phyloP scores from a whole-genome alignment of 2,329 filamentous ascomycete genomes.

The Aspergillus alliaceus region DNA sequence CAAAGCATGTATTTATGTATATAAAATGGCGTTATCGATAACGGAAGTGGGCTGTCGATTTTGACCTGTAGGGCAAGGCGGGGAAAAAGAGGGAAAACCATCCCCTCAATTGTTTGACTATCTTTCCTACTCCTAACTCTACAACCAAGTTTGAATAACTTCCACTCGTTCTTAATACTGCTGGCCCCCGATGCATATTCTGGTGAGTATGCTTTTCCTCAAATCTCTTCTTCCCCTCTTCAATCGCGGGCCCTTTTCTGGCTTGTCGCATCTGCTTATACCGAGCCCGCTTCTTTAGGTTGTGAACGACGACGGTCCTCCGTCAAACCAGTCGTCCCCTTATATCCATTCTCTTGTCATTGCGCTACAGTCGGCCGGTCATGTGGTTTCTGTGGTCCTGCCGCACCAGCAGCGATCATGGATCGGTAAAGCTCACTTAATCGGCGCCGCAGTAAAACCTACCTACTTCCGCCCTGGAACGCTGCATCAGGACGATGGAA shows the following conservation, averaged over 20 bases:
- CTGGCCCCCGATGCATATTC: slow-evolving; percentile 48
- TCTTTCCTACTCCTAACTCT: slow-evolving; percentile 8
- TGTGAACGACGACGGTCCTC: slow-evolving; percentile 76
- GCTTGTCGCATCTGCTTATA: slow-evolving; percentile 4
- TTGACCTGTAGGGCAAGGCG: slow-evolving; percentile 9
- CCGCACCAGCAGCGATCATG: slow-evolving; percentile 91
- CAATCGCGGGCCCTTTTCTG: background rate
- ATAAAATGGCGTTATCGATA: slow-evolving; percentile 19
- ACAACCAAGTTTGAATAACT: background rate
- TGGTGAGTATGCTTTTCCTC: slow-evolving; percentile 38
- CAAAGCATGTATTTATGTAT: background rate
- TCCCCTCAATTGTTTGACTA: slow-evolving; percentile 2
- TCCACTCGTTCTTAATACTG: background rate
- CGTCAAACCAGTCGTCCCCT: slow-evolving; percentile 73
- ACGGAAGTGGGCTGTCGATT: slow-evolving; percentile 15
- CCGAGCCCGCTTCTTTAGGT: slow-evolving; percentile 31
- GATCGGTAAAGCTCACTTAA: slow-evolving; percentile 98
- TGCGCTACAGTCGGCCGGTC: slow-evolving; percentile 71
- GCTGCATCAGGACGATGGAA: slow-evolving; percentile 64
- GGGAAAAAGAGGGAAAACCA: slow-evolving; percentile 1
- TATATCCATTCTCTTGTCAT: slow-evolving; percentile 75
- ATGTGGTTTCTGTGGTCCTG: slow-evolving; percentile 86
- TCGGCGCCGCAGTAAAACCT: slow-evolving; percentile 82
- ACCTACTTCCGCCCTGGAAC: slow-evolving; percentile 74
- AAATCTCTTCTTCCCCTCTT: background rate